Conservation (phyloP, 257 asterid genomes). For the Capsicum pubescens region DNA sequence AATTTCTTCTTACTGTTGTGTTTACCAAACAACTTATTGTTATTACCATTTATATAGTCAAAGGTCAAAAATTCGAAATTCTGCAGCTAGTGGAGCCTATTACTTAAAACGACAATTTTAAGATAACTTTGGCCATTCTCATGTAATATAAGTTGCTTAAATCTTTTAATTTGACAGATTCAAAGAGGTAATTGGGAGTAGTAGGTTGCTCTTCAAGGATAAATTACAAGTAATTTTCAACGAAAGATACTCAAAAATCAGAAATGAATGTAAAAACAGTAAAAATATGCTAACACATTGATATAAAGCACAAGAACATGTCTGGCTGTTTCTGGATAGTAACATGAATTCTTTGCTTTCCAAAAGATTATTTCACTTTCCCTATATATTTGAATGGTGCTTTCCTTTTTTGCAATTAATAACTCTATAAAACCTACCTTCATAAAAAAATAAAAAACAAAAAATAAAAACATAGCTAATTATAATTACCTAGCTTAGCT, state of each 20-base stretch:
- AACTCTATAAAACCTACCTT: slow-evolving; percentile 23
- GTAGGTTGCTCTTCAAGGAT: background rate
- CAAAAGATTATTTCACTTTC: slow-evolving; percentile 21
- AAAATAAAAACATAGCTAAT: slow-evolving; percentile 13
- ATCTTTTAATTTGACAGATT: background rate
- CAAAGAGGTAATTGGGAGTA: background rate
- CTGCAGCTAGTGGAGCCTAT: too few species aligned
- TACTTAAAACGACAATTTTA: too few species aligned
- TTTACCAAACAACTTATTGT: too few species aligned
- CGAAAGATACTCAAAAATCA: background rate
- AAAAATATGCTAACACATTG: background rate
- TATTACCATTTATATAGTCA: too few species aligned
- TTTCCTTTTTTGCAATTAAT: slow-evolving; percentile 9
- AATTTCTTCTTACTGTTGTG: too few species aligned
- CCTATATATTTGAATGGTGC: background rate
- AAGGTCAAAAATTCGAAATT: too few species aligned
- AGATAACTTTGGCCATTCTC: background rate
- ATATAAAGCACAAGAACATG: slow-evolving; percentile 31
- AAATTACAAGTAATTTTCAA: background rate
- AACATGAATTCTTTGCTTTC: slow-evolving; percentile 29
- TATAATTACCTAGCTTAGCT: slow-evolving; percentile 30
- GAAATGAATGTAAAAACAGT: background rate
- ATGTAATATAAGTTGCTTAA: background rate
- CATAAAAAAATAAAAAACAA: background rate
- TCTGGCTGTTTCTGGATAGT: slow-evolving; percentile 34